A percentile compares a stretch with the other conserved stretches of the same genome.
Conservation (phyloP, 139 green algal genomes). For the Penium margaritaceum region DNA sequence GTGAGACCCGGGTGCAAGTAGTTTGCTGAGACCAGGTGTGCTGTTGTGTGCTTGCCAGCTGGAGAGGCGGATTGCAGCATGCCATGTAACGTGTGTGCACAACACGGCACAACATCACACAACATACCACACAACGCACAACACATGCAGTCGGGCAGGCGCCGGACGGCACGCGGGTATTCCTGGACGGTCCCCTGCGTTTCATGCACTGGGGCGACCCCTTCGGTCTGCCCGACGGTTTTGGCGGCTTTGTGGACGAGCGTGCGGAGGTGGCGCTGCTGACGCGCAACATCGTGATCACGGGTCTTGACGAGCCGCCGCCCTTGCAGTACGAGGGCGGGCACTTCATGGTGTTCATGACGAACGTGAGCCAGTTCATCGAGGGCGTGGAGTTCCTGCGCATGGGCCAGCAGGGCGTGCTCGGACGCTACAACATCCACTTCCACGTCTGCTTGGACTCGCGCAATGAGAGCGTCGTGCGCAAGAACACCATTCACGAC, state of each 20-base stretch:
- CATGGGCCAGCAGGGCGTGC: constrained; percentile 36
- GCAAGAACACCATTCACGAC: constrained; percentile 25
- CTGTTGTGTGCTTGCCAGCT: neutral
- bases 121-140: no score
- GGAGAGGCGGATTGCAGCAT: neutral
- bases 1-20: no score
- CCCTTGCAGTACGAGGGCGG: constrained; percentile 20
- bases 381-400: constrained; percentile 22
- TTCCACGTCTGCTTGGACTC: constrained; percentile 51
- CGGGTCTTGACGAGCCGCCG: neutral
- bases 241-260: constrained; percentile 16
- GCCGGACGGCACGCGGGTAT: neutral
- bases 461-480: neutral
- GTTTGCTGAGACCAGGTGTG: neutral
- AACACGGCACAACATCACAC: no score
- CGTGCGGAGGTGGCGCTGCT: constrained; percentile 30
- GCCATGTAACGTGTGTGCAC: no score
- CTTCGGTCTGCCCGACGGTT: neutral
- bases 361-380: constrained; percentile 14
- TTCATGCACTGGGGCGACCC: constrained; percentile 20
- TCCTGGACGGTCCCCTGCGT: neutral
- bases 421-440: constrained; percentile 39
- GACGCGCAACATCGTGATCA: constrained; percentile 17
- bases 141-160: neutral
- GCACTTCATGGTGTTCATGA: constrained; percentile 41